Conservation (phyloP, 1,284 basidiomycete genomes). For the Amylostereum areolatum region DNA sequence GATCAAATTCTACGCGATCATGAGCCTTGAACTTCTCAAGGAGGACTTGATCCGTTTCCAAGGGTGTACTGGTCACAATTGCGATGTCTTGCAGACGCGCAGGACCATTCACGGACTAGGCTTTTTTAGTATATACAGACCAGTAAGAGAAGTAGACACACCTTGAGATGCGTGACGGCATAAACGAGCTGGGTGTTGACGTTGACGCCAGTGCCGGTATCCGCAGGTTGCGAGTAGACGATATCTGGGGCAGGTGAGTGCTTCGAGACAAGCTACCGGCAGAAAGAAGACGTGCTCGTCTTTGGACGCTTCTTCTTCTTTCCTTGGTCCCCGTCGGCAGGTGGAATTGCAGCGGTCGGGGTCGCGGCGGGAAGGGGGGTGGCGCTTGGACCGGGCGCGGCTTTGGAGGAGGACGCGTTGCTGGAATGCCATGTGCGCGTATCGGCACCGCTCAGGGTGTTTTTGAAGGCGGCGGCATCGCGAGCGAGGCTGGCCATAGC, state of each 20-base stretch:
- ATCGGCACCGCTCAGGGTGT: conserved; percentile 53
- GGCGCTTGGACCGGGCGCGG: conserved; percentile 11
- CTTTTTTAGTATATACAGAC: neutral
- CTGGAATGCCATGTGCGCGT: conserved; percentile 66
- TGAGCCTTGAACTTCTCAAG: conserved; percentile 77
- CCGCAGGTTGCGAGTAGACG: conserved; percentile 80
- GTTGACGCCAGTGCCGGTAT: conserved; percentile 77
- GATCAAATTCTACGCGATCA: conserved; percentile 73
- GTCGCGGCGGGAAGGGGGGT: conserved; percentile 19
- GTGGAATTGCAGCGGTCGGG: conserved; percentile 16
- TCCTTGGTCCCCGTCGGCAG: conserved; percentile 22
- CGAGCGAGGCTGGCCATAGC: conserved; percentile 59
- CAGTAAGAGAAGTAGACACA: conserved; percentile 8
- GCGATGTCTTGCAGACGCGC: conserved; percentile 84
- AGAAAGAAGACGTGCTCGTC: conserved; percentile 42
- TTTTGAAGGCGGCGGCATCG: conserved; percentile 65
- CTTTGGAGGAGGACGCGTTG: conserved; percentile 32
- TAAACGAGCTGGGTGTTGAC: conserved; percentile 85
- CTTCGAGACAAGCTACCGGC: conserved; percentile 12
- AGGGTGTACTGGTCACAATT: conserved; percentile 67
- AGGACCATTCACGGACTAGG: conserved; percentile 66
- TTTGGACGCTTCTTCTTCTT: conserved; percentile 66
- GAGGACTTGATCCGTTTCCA: conserved; percentile 67
- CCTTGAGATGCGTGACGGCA: conserved; percentile 77
- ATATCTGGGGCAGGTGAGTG: conserved; percentile 38